Evolutionary conservation across 352 stramenopile genomes (phyloP), one percentile per base, ranked within the genome.

Genomic region (Salisapilia sapeloensis): DNA sequence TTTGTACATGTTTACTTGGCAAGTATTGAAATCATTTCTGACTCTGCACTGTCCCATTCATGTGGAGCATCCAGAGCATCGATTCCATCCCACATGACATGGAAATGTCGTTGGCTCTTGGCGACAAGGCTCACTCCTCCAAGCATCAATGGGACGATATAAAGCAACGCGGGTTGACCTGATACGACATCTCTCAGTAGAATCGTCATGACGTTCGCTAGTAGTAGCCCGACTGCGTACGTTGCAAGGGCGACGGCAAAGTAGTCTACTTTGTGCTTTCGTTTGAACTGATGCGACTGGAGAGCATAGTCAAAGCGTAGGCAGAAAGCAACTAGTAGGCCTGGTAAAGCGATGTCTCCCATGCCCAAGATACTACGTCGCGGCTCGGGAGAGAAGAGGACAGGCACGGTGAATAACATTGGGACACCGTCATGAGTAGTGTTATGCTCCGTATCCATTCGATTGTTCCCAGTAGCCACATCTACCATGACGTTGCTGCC

Each of bases 121-220:
- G 65, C 65, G 10, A 86, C 34, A 14, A 56, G 46, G 0, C 60
- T 12, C 18, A 96, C 65, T 5, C 67, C 53, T 3, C 61, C 39
- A 6, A 96, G 48, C 47, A 83, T 93, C 20, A 65, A 60, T 11
- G 85, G 85, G 1, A 97, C 92, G 16, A 97, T 63, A 56, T 97
- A 97, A 57, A 97, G 79, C 6, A 97, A 59, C 16, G 92, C 92
- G 6, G 89, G 92, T 43, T 97, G 91, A 6, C 92, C 89, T 4
- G 54, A 46, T 7, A 82, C 50, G 33, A 96, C 70, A 25, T 74
- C 34, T 47, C 92, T 90, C 1, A 96, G 38, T 29, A 91, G 77
- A 20, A 97, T 82, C 0, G 90, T 85, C 62, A 79, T 79, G 6
- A 72, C 40, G 58, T 97, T 97, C 10, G 92, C 92, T 47, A 92